Evolutionary conservation across 768 basidiomycete genomes (phyloP), one percentile per base, ranked within the genome.

Genomic region (Kwoniella pini): DNA sequence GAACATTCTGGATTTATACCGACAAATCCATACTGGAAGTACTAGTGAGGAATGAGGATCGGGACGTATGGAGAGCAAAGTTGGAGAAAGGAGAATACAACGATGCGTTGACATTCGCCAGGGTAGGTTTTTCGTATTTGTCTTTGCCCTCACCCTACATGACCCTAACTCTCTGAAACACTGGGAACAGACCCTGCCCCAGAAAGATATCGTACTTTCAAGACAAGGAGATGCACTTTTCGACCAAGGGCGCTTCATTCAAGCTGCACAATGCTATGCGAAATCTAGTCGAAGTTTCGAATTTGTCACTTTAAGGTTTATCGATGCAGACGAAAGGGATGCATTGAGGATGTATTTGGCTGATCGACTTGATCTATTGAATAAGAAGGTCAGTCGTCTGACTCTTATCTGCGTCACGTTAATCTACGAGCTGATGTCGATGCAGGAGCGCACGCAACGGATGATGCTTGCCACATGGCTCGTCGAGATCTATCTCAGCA

Each of bases 401-500:
- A n/a, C n/a, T n/a, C n/a, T n/a, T n/a, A n/a, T n/a, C n/a, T n/a
- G n/a, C n/a, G n/a, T n/a, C n/a, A n/a, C n/a, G n/a, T n/a, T n/a
- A n/a, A n/a, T n/a, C n/a, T n/a, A n/a, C n/a, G 7, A 36, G 30
- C 13, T 46, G 53, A 38, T 27, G 24, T 19, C 38, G 33, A 9
- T 40, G 26, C 44, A 97, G 94, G 92, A 96, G 70, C 68, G 89
- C 38, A 93, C 91, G 0, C 94, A 97, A 76, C 84, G 96, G 39
- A 93, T 93, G 88, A 92, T 98, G 87, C 81, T 99, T 19, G 94
- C 96, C 17, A 97, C 93, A 0, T 99, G 96, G 96, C 85, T 99
- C 12, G 88, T 96, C 28, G 96, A 99, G 78, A 91, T 98, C 65
- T 97, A 93, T 74, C 85, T 99, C 15, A 89, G 89, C 79, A 98